Evolutionary conservation across 441 rosid genomes (phyloP).

Genomic region (Populus tomentosa): DNA sequence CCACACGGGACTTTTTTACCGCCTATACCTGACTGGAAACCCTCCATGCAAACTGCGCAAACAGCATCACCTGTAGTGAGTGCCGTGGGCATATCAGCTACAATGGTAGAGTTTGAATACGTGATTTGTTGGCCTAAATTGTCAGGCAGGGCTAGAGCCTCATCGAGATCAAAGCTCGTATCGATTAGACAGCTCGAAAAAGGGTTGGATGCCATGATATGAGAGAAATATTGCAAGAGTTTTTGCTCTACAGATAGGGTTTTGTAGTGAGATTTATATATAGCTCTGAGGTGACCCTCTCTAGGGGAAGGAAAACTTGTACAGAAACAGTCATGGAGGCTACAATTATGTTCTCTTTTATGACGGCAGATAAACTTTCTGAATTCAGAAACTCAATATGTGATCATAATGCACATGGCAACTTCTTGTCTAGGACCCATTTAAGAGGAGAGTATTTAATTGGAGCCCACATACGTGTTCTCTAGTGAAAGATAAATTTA

Average conservation of each 20-base stretch:
- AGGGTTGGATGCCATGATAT: neutral
- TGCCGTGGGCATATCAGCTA: too few relatives aligned
- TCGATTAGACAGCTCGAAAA: slow-evolving; percentile 6
- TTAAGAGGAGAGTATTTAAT: too few relatives aligned
- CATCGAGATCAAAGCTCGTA: slow-evolving; percentile 20
- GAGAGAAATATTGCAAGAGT: too few relatives aligned
- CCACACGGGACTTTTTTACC: slow-evolving; percentile 37
- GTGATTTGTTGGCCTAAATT: neutral
- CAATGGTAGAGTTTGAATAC: neutral
- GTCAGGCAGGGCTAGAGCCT: slow-evolving; percentile 17
- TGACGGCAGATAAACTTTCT: too few relatives aligned
- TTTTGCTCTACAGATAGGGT: neutral
- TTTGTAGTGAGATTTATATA: neutral
- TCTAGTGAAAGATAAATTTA: too few relatives aligned
- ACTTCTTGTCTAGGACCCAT: too few relatives aligned
- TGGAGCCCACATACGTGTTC: too few relatives aligned
- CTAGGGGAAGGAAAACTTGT: neutral
- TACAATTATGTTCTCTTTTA: too few relatives aligned
- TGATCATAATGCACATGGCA: too few relatives aligned
- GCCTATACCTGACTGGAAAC: slow-evolving; percentile 10
- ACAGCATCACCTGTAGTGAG: too few relatives aligned
- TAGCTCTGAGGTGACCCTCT: neutral
- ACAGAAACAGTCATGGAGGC: too few relatives aligned
- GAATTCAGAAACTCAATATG: too few relatives aligned
- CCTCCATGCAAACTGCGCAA: slow-evolving; percentile 20